Base-by-base conservation (phyloP, 331 rosid genomes). In the Quercus tomentella region DNA sequence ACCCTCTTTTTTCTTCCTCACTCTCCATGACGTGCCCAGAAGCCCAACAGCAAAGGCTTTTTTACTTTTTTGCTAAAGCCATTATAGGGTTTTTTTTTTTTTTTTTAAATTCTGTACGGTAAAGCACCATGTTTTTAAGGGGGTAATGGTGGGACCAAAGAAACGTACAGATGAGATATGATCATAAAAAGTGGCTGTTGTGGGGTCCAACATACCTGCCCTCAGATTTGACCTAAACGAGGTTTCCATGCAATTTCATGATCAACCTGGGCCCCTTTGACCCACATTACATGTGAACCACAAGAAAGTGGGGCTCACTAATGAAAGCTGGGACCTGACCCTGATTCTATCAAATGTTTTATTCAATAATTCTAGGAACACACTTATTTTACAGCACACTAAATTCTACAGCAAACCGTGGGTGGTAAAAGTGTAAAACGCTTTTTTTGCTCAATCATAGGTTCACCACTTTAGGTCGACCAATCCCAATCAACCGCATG, bases 11-110 rank as follows among this genome's bases (percentile, higher is more conserved):
- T 74, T 30, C 61, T 56, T 43, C 52, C 81, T 17, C 10, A 3
- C 15, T 35, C 61, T 23, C n/a, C 43, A 52, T 58, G 23, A 51
- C 66, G 85, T 76, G 76, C 80, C 90, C 89, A 86, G 88, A 80
- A 72, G 74, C 78, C 87, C 86, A 80, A 72, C 89, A 80, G 71
- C 82, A 71, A 77, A 37, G 72, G 12, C 49, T 41, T 41, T 9
- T 41, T 41, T 41, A 9, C 49, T 70, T 77, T 75, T 75, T 41
- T 58, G 66, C 82, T 63, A 77, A 26, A 73, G 70, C 82, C 85
- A 83, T 68, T 77, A 78, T 4, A 7, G 55, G 69, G 15, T 55
- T 61, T 56, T 23, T 18, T 66, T 7, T 35, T 35, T 35, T 6
- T 35, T 35, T 33, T 37, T 1, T n/a, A n/a, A 7, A 7, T 8